phyloP scores from a whole-genome alignment of 306 rosid genomes.

The Citrullus mucosospermus region DNA sequence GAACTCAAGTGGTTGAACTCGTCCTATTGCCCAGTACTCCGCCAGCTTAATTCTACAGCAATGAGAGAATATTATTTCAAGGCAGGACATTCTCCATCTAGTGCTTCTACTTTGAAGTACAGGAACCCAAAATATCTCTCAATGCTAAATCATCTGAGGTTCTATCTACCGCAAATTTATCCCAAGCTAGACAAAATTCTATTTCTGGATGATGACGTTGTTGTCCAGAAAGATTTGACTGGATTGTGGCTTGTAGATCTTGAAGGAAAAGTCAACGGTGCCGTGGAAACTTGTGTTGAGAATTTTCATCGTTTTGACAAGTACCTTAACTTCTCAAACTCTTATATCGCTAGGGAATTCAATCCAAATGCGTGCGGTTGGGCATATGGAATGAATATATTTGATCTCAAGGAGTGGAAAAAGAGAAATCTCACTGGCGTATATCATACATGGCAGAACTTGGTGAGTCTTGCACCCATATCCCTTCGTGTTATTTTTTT shows the following conservation, averaged over 20 bases:
- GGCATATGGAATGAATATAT: constrained; percentile 96
- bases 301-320: constrained; percentile 93
- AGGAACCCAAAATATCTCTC: constrained; percentile 96
- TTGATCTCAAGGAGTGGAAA: constrained; percentile 91
- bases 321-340: constrained; percentile 83
- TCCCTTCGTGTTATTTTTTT: neutral
- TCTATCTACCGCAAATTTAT: constrained; percentile 91
- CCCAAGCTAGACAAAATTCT: constrained; percentile 83
- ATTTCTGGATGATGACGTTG: constrained; percentile 92
- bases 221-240: constrained; percentile 94
- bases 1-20: constrained; percentile 95
- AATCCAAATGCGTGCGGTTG: constrained; percentile 94
- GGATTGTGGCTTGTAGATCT: constrained; percentile 72
- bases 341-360: constrained; percentile 74
- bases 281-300: constrained; percentile 87
- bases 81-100: constrained; percentile 67
- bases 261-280: constrained; percentile 86
- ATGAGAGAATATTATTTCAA: constrained; percentile 94
- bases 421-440: constrained; percentile 78
- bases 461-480: constrained; percentile 49
- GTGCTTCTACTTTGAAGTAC: constrained; percentile 88
- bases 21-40: constrained; percentile 86
- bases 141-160: constrained; percentile 92
- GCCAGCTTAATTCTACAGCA: constrained; percentile 85
- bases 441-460: constrained; percentile 97